Evolutionary conservation across 129 eudicot genomes (phyloP), one percentile per base, ranked within the genome.

Genomic region (Helianthus annuus): DNA sequence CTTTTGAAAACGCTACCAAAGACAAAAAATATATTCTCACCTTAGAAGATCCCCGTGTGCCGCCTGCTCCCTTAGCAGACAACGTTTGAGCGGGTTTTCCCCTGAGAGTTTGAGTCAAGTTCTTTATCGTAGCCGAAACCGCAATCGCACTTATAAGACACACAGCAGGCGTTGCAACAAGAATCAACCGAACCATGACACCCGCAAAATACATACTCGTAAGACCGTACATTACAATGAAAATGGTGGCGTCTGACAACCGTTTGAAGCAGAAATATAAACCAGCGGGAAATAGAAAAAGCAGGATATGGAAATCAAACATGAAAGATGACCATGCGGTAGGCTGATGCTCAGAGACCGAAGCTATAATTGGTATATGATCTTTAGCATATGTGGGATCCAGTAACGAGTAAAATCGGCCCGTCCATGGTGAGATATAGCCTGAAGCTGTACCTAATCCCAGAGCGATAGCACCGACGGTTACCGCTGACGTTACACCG

Each of bases 301-400:
- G 89, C 73, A 93, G 70, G 64, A 93, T 89, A 74, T 89, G 98
- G 72, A 89, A 93, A 78, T 93, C 98, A 62, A 93, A 93, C 98
- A 93, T 93, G 91, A 93, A 93, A 6, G 98, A 93, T 10, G 96
- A 93, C 98, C 98, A 93, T 42, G 98, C 96, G 5, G 98, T 89
- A 13, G 98, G 98, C 55, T 93, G 96, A 81, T 93, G 98, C 80
- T 93, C 96, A 64, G 98, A 93, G 13, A 93, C 96, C 5, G 98
- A 93, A 11, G 98, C 98, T 70, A 93, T 93, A 9, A 93, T 93
- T 6, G 98, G 98, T 29, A 93, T 87, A 69, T 93, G 96, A 77
- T 89, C 96, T 82, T 93, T 93, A 22, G 98, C 98, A 70, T 93
- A 93, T 17, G 98, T 93, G 48, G 98, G 98, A 0, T 93, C 98